Percentiles rank a stretch among this genome's conserved stretches.
Conservation (phyloP, 2,329 filamentous ascomycete genomes). For the Fusarium cicatricum region DNA sequence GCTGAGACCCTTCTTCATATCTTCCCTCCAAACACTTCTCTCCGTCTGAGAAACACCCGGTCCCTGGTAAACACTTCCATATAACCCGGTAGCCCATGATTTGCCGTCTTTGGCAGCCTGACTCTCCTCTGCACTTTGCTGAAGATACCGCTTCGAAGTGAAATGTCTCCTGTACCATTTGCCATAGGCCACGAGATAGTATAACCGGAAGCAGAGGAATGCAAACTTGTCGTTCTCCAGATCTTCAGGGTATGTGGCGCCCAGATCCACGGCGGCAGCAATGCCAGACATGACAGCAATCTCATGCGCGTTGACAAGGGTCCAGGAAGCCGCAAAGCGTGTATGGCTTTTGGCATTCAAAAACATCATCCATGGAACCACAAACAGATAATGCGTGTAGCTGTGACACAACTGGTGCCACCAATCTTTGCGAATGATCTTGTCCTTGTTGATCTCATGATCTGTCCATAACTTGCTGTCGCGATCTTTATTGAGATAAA, state of each 20-base stretch:
- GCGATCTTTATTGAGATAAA: conserved; percentile 59
- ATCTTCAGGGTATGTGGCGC: conserved; percentile 47
- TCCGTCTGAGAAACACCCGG: conserved; percentile 64
- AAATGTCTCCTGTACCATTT: conserved; percentile 63
- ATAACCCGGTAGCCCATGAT: conserved; percentile 64
- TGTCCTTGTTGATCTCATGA: conserved; percentile 21
- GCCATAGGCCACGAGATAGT: conserved; percentile 68
- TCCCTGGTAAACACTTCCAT: conserved; percentile 67
- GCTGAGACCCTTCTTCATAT: conserved; percentile 47
- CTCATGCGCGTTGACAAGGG: conserved; percentile 17
- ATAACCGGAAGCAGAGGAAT: conserved; percentile 66
- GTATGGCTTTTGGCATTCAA: conserved; percentile 27
- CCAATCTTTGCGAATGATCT: conserved; percentile 29
- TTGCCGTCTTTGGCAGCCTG: conserved; percentile 55
- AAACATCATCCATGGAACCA: conserved; percentile 28
- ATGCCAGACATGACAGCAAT: conserved; percentile 24
- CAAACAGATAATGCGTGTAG: conserved; percentile 24
- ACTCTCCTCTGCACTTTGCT: conserved; percentile 35
- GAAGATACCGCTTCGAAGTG: conserved; percentile 36
- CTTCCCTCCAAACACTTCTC: conserved; percentile 58
- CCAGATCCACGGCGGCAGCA: conserved; percentile 21
- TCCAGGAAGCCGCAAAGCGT: conserved; percentile 22
- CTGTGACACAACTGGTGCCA: conserved; percentile 27
- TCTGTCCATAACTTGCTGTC: conserved; percentile 25
- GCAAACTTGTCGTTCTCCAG: conserved; percentile 70